Conservation (phyloP, 148 eudicot species). For the Rhododendron ferrugineum region DNA sequence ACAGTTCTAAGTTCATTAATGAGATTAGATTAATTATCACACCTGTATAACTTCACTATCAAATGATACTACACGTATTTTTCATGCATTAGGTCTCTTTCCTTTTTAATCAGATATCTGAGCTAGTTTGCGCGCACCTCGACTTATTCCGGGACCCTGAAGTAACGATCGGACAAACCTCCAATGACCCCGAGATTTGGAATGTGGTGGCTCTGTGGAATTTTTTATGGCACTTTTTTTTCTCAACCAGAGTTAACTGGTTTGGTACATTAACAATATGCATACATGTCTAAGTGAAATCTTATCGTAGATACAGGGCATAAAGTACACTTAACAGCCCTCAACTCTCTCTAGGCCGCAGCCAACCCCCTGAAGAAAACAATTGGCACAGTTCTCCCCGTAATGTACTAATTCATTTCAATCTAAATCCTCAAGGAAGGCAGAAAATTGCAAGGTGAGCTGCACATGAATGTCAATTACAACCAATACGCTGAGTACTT, state of each 20-base stretch:
- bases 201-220: too few species aligned
- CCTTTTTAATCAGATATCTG: too few species aligned
- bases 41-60: background rate
- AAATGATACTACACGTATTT: background rate
- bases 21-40: background rate
- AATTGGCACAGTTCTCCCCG: background rate
- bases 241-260: background rate
- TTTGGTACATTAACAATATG: background rate
- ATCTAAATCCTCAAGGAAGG: background rate
- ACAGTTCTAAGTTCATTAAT: background rate
- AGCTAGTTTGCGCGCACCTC: too few species aligned
- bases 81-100: too few species aligned
- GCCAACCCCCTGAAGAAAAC: background rate
- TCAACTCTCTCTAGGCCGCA: background rate
- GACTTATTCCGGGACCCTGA: too few species aligned
- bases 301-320: background rate
- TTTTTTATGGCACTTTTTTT: background rate
- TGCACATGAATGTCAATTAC: too few species aligned
- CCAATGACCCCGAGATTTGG: too few species aligned
- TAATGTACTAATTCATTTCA: background rate
- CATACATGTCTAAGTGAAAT: background rate
- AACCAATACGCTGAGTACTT: too few species aligned
- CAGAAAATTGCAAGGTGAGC: too few species aligned
- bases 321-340: background rate
- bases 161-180: too few species aligned